Evolutionary conservation across 2,329 filamentous ascomycete species (phyloP).

Genomic region (Rhynchosporium secalis): DNA sequence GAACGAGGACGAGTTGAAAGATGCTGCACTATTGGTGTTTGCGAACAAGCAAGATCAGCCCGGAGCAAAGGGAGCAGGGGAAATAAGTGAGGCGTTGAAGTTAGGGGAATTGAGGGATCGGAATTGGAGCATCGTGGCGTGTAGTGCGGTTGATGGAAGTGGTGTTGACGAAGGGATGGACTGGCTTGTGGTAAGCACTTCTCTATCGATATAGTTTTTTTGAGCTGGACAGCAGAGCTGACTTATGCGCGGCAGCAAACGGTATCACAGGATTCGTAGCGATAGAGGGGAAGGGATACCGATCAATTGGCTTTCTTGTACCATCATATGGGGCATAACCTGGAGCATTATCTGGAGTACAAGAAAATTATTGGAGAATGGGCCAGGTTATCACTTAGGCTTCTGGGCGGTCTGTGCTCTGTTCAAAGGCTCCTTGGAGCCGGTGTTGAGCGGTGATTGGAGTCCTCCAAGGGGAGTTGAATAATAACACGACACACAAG

Average conservation of each 20-base stretch:
- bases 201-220: background rate
- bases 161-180: conserved; percentile 98
- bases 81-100: conserved; percentile 91
- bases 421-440: background rate
- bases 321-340: background rate
- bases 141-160: conserved; percentile 91
- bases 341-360: conserved; percentile 8
- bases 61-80: conserved; percentile 91
- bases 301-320: conserved; percentile 13
- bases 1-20: conserved; percentile 93
- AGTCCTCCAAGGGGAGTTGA: background rate
- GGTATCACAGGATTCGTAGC: conserved; percentile 33
- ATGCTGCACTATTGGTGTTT: conserved; percentile 90
- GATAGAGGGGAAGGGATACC: background rate
- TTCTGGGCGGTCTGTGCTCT: conserved; percentile 8
- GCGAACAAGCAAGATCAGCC: conserved; percentile 99
- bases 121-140: conserved; percentile 99
- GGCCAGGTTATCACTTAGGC: background rate
- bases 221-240: conserved; percentile 15
- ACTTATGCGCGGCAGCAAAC: conserved; percentile 37
- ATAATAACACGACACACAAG: conserved; percentile 12
- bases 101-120: conserved; percentile 89
- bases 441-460: background rate
- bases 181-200: conserved; percentile 69
- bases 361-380: background rate